phyloP scores from a whole-genome alignment of 2,329 filamentous ascomycete genomes.

The Botrytis paeoniae region DNA sequence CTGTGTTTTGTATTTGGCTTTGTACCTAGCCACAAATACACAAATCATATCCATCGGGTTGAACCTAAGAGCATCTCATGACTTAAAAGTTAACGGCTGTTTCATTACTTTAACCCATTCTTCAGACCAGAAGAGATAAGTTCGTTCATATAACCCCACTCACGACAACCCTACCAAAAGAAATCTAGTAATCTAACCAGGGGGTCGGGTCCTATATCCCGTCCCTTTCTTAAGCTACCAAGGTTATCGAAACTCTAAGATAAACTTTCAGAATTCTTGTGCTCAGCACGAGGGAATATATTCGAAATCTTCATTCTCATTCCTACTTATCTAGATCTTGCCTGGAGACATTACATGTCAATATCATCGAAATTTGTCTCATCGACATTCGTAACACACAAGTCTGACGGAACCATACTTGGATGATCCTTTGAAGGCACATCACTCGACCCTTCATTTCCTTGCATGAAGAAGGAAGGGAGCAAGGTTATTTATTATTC shows the following conservation, averaged over 20 bases:
- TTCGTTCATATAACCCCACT: not conserved
- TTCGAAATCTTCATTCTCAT: slow-evolving; percentile 4
- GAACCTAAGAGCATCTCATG: slow-evolving; percentile 3
- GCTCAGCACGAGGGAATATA: not conserved
- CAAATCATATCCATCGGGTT: not conserved
- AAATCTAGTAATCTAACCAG: not conserved
- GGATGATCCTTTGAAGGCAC: slow-evolving; percentile 1
- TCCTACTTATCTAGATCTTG: not conserved
- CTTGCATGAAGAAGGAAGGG: slow-evolving; percentile 13
- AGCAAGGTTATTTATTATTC: slow-evolving; percentile 15
- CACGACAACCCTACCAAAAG: not conserved
- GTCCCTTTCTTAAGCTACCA: not conserved
- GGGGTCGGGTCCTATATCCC: not conserved
- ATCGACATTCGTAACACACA: not conserved
- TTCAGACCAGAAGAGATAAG: not conserved
- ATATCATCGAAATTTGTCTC: not conserved
- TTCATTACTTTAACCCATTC: not conserved
- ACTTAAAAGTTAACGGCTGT: not conserved
- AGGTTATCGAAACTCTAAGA: not conserved
- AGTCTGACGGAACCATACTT: not conserved
- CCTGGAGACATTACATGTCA: not conserved
- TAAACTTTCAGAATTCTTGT: not conserved
- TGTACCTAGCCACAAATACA: not conserved
- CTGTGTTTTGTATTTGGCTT: not conserved
- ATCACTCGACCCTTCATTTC: not conserved